Percentiles rank a stretch among this genome's conserved stretches.
phyloP scores from a whole-genome alignment of 2,329 filamentous ascomycete species.

The Beauveria sp. region DNA sequence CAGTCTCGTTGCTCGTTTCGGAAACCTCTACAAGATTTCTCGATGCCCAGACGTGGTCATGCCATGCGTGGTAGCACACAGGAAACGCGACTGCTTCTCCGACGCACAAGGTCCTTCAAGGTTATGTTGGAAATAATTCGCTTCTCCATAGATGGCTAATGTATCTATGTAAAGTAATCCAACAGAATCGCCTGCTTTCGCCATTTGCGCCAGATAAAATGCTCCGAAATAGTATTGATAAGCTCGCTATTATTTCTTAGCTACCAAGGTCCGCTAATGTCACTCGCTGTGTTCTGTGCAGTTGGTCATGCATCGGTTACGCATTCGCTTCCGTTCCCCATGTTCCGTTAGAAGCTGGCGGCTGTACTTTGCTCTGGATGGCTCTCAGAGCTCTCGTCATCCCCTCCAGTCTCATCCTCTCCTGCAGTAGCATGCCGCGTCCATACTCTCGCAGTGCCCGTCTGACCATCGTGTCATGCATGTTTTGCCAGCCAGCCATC shows the following conservation, averaged over 20 bases:
- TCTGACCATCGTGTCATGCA: conserved; percentile 70
- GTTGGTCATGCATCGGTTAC: not conserved
- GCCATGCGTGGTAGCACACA: not conserved
- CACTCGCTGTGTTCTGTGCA: not conserved
- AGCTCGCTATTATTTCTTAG: not conserved
- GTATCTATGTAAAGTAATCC: not conserved
- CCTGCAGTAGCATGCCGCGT: conserved; percentile 68
- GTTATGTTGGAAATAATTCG: not conserved
- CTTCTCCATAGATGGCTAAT: not conserved
- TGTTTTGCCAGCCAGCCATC: conserved; percentile 87
- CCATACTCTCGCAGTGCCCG: conserved; percentile 71
- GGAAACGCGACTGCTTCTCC: too few relatives aligned
- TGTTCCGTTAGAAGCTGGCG: not conserved
- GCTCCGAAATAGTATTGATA: not conserved
- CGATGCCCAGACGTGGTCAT: conserved; percentile 29
- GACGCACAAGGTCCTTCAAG: too few relatives aligned
- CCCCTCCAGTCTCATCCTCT: conserved; percentile 70
- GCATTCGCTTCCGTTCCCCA: not conserved
- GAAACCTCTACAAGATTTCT: conserved; percentile 27
- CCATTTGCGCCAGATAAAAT: not conserved
- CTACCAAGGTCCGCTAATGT: not conserved
- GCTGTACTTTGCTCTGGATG: conserved; percentile 27
- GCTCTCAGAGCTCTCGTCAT: conserved; percentile 72
- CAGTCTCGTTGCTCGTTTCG: not conserved
- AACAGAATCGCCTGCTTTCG: not conserved